These are phyloP conservation scores for Debaryomyces prosopidis DNA, from an alignment of 805 yeast genomes.

Conservation along the genomic window DNA sequence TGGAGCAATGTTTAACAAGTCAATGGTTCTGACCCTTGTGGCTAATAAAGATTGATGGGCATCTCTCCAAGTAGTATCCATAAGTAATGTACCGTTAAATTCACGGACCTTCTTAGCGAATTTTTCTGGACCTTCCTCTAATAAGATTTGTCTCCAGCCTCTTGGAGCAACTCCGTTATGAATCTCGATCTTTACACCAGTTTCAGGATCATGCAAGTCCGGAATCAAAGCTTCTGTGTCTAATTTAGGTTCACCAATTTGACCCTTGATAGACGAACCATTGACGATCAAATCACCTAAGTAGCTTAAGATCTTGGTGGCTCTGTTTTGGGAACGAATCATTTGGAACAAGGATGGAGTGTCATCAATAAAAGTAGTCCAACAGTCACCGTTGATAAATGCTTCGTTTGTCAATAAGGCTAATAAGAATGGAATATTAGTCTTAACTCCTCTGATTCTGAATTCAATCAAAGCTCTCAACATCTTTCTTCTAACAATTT, in stretches of 20 bases:
- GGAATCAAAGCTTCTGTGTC: slow-evolving; percentile 77
- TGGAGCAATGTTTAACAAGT: slow-evolving; percentile 87
- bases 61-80: slow-evolving; percentile 99
- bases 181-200: slow-evolving; percentile 65
- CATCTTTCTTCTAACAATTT: slow-evolving; percentile 97
- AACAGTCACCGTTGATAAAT: slow-evolving; percentile 82
- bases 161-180: slow-evolving; percentile 49
- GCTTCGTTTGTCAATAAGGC: slow-evolving; percentile 89
- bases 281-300: slow-evolving; percentile 93
- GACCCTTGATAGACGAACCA: slow-evolving; percentile 96
- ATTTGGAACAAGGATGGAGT: slow-evolving; percentile 94
- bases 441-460: slow-evolving; percentile 98
- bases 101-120: slow-evolving; percentile 87
- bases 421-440: slow-evolving; percentile 93
- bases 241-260: slow-evolving; percentile 87
- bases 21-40: slow-evolving; percentile 94
- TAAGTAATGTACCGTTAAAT: slow-evolving; percentile 83
- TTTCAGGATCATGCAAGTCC: slow-evolving; percentile 55
- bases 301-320: slow-evolving; percentile 87
- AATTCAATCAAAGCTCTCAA: slow-evolving; percentile 94
- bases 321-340: slow-evolving; percentile 95
- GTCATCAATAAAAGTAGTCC: slow-evolving; percentile 99
- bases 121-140: slow-evolving; percentile 82
- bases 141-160: slow-evolving; percentile 91
- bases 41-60: slow-evolving; percentile 98